These are phyloP conservation scores for Globisporangium canariense DNA, from an alignment of 352 stramenopile species.

Conservation along the genomic window DNA sequence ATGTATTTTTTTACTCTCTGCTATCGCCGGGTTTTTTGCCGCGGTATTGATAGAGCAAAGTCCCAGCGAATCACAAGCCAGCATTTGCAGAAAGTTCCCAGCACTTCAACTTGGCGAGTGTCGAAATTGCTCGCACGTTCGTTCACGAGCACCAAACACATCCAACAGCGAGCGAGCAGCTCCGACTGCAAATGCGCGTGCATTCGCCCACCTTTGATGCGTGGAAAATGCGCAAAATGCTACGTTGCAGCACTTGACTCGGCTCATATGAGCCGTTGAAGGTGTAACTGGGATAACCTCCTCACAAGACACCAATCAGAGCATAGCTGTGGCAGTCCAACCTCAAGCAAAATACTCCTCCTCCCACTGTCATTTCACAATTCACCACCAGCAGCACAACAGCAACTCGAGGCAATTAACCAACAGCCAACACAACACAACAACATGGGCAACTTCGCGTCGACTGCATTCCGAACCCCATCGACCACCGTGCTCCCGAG, in stretches of 20 bases:
- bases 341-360: background rate
- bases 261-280: background rate
- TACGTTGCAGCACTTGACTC: background rate
- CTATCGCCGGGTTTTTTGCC: too few species aligned
- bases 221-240: constrained; percentile 13
- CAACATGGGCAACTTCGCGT: constrained; percentile 51
- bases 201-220: background rate
- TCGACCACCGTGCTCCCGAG: constrained; percentile 12
- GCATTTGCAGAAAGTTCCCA: constrained; percentile 5
- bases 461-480: constrained; percentile 16
- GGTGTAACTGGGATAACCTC: background rate
- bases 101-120: constrained; percentile 6
- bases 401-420: constrained; percentile 2
- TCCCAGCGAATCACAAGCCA: constrained; percentile 3
- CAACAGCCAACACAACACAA: constrained; percentile 8
- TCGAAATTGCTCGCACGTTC: background rate
- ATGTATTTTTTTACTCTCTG: too few species aligned
- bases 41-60: too few species aligned
- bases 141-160: background rate
- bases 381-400: constrained; percentile 24
- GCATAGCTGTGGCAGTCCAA: background rate
- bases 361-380: constrained; percentile 31
- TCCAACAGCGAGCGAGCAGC: background rate
- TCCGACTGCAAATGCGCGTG: constrained; percentile 5
- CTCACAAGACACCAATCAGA: background rate